Evolutionary conservation across 306 rosid species (phyloP).

Genomic region (Mucuna pruriens): DNA sequence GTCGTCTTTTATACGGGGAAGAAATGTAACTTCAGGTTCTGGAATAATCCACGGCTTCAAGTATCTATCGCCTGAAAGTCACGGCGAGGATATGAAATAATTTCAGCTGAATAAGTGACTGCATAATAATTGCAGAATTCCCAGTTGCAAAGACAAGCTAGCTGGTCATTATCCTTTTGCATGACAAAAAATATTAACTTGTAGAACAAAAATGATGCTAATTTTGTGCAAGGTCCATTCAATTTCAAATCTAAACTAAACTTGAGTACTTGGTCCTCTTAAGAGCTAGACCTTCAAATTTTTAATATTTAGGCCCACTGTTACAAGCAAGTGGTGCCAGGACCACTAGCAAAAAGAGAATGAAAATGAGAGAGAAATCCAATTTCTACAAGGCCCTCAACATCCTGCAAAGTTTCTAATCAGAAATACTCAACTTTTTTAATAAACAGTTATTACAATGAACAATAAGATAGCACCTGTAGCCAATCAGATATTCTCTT

Average conservation of each 20-base stretch:
- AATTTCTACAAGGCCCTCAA: slow-evolving; percentile 1
- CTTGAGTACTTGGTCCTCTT: background rate
- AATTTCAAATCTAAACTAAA: slow-evolving; percentile 26
- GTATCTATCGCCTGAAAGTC: slow-evolving; percentile 53
- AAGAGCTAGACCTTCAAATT: background rate
- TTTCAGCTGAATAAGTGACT: slow-evolving; percentile 19
- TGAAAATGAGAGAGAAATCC: background rate
- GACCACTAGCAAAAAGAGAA: slow-evolving; percentile 21
- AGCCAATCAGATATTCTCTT: background rate
- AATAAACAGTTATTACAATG: background rate
- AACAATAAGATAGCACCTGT: background rate
- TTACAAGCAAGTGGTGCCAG: slow-evolving; percentile 2
- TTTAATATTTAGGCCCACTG: slow-evolving; percentile 7
- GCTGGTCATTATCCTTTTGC: background rate
- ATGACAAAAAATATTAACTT: background rate
- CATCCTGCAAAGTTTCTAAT: background rate
- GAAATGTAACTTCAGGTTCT: slow-evolving; percentile 82
- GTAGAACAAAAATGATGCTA: background rate
- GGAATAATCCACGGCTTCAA: slow-evolving; percentile 90
- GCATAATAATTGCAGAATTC: background rate
- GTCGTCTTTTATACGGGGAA: slow-evolving; percentile 81
- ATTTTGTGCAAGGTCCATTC: slow-evolving; percentile 1
- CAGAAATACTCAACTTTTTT: background rate
- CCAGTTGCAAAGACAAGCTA: background rate
- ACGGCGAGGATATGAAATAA: slow-evolving; percentile 20